Percentiles rank a stretch among this genome's conserved stretches.
Evolutionary conservation across 2,329 filamentous ascomycete genomes (phyloP).

Genomic region (Ilyonectria robusta): DNA sequence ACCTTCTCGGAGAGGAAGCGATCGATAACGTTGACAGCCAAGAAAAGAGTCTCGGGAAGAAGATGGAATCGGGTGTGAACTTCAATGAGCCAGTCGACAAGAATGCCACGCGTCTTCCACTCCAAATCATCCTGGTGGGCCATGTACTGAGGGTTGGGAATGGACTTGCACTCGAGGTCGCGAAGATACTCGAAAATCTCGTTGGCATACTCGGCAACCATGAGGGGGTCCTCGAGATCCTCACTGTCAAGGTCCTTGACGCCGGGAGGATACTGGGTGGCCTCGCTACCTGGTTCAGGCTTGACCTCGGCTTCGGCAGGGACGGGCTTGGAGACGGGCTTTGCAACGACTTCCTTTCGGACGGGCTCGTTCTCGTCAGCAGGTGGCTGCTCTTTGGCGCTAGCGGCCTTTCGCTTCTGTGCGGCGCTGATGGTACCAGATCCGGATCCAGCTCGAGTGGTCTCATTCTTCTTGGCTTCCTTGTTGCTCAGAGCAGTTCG

Average conservation of each 20-base stretch:
- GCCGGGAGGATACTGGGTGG: conserved; percentile 40
- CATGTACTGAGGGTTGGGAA: conserved; percentile 96
- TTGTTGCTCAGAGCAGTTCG: conserved; percentile 77
- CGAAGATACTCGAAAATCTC: conserved; percentile 98
- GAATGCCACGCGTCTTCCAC: conserved; percentile 98
- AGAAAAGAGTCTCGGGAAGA: conserved; percentile 94
- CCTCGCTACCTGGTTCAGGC: conserved; percentile 35
- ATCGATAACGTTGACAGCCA: conserved; percentile 98
- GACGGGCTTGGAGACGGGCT: conserved; percentile 47
- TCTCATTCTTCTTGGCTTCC: conserved; percentile 76
- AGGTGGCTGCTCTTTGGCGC: conserved; percentile 69
- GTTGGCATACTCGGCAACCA: conserved; percentile 97
- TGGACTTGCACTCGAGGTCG: conserved; percentile 82
- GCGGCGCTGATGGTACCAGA: conserved; percentile 74
- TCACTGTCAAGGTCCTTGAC: conserved; percentile 83
- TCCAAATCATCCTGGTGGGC: conserved; percentile 93
- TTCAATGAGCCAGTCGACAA: conserved; percentile 98
- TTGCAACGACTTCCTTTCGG: conserved; percentile 69
- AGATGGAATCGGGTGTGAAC: conserved; percentile 98
- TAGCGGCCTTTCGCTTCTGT: conserved; percentile 77
- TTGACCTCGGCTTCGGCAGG: conserved; percentile 43
- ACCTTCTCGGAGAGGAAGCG: conserved; percentile 96
- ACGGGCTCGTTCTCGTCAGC: conserved; percentile 78
- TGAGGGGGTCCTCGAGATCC: conserved; percentile 92
- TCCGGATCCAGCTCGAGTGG: conserved; percentile 80